Base-by-base conservation (phyloP, 345 rosid genomes). In the Carallia brachiata region DNA sequence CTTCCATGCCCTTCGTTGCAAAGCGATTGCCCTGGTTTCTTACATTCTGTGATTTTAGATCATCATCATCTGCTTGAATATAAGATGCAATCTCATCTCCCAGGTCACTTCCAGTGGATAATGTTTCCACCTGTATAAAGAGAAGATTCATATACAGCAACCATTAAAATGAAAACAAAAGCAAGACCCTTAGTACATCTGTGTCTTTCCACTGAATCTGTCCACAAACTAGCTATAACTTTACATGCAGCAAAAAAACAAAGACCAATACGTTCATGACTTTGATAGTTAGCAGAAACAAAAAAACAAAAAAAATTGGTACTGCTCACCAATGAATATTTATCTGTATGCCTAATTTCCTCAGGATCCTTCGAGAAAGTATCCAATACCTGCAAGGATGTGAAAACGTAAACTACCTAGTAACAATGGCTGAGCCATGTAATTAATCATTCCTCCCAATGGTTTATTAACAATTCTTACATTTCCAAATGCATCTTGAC, bases 91-190 rank as follows among this genome's bases (percentile, higher is more conserved):
- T 62, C 67, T 84, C 85, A 67, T 82, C 89, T 68, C 55, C 78
- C 37, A 64, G 75, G 72, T 81, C 88, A 74, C 80, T 77, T 60
- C 65, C 76, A 65, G 65, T 67, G 36, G 90, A 82, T 78, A 75
- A 55, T 40, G 74, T 78, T 73, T 85, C 88, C 55, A 75, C 80
- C 97, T 92, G 86, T 71, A 74, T 79, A 69, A 55, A 54, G 40
- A 58, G 16, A 56, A 70, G 58, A 77, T 32, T 30, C 40, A 61
- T 54, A 28, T 65, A 27, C 67, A 19, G 39, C 53, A 50, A 36
- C 61, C 7, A 47, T 27, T 48, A n/a, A 54, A 67, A 66, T 68
- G 40, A 50, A 72, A 31, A 61, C 61, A 50, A 56, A 16, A 36
- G 50, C 8, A 23, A 7, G 48, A 66, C 18, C 37, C 57, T 63